Percentiles rank a stretch among this genome's conserved stretches.
These are phyloP conservation scores for Hapsidospora chrysogenum DNA, from an alignment of 495 filamentous ascomycete genomes.

Conservation along the genomic window DNA sequence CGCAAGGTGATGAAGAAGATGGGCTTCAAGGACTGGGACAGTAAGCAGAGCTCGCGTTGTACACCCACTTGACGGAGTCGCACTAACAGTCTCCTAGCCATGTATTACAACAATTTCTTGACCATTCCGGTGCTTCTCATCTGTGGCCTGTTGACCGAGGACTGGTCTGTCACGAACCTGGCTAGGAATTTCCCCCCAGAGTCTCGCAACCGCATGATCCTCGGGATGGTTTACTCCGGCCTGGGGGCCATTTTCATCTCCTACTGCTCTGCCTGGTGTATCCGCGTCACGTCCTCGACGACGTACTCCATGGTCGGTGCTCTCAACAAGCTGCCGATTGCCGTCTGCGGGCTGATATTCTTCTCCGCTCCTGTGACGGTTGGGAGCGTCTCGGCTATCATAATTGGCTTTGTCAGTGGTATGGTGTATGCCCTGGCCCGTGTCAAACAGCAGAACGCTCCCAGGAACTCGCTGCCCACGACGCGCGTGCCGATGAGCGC, in stretches of 20 bases:
- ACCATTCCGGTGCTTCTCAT: conserved; percentile 84
- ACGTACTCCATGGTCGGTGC: conserved; percentile 98
- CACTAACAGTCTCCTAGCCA: conserved; percentile 43
- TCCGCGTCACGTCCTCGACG: conserved; percentile 87
- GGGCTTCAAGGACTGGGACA: conserved; percentile 99
- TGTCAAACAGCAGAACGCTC: conserved; percentile 54
- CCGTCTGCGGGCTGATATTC: conserved; percentile 78
- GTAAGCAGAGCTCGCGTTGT: conserved; percentile 36
- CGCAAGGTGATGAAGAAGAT: conserved; percentile 98
- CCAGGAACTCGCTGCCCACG: conserved; percentile 52
- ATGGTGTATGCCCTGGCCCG: conserved; percentile 88
- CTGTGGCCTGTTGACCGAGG: conserved; percentile 68
- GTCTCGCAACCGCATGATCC: conserved; percentile 53
- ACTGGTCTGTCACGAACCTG: conserved; percentile 83
- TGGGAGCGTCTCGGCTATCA: conserved; percentile 75
- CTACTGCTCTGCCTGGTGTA: conserved; percentile 96
- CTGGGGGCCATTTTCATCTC: conserved; percentile 94
- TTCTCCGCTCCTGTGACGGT: conserved; percentile 92
- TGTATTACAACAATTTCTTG: conserved; percentile 99
- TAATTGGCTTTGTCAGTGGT: conserved; percentile 77
- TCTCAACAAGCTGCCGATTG: conserved; percentile 94
- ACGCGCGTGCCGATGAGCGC: conserved; percentile 62
- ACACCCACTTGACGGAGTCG: not conserved
- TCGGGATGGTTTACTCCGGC: conserved; percentile 89
- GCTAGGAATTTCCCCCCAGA: conserved; percentile 71